Percentiles rank a stretch among this genome's conserved stretches.
Conservation (phyloP, 176 grass and related monocot species). For the Zoysia pacifica region DNA sequence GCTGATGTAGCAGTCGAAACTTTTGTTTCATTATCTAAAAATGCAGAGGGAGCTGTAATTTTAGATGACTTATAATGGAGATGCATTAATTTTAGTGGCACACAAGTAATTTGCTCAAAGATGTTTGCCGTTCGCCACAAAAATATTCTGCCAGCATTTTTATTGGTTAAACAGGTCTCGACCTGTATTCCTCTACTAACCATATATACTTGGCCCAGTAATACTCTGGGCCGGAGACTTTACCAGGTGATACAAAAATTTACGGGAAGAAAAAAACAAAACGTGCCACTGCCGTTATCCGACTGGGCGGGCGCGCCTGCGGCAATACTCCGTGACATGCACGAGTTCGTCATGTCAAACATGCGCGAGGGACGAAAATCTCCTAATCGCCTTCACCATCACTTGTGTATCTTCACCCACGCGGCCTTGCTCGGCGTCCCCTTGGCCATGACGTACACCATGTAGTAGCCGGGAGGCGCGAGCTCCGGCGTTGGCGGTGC, state of each 20-base stretch:
- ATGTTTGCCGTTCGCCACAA: not conserved
- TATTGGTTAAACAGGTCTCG: not conserved
- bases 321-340: not conserved
- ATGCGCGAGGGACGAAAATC: not conserved
- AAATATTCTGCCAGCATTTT: not conserved
- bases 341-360: not conserved
- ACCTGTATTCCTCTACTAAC: constrained; percentile 15
- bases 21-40: too few relatives aligned
- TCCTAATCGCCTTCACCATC: not conserved
- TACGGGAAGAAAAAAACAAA: constrained; percentile 4
- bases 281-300: not conserved
- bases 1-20: too few relatives aligned
- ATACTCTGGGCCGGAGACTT: not conserved
- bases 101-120: not conserved
- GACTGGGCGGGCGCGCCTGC: not conserved
- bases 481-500: constrained; percentile 51
- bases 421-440: constrained; percentile 70
- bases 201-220: constrained; percentile 3
- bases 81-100: too few relatives aligned
- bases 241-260: constrained; percentile 26
- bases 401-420: constrained; percentile 67
- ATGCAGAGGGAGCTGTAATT: too few relatives aligned
- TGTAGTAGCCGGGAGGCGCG: constrained; percentile 73
- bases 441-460: constrained; percentile 56
- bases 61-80: too few relatives aligned